A percentile compares a stretch with the other conserved stretches of the same genome.
These are phyloP conservation scores for Bipolaris cookei DNA, from an alignment of 2,329 filamentous ascomycete species.

Conservation along the genomic window DNA sequence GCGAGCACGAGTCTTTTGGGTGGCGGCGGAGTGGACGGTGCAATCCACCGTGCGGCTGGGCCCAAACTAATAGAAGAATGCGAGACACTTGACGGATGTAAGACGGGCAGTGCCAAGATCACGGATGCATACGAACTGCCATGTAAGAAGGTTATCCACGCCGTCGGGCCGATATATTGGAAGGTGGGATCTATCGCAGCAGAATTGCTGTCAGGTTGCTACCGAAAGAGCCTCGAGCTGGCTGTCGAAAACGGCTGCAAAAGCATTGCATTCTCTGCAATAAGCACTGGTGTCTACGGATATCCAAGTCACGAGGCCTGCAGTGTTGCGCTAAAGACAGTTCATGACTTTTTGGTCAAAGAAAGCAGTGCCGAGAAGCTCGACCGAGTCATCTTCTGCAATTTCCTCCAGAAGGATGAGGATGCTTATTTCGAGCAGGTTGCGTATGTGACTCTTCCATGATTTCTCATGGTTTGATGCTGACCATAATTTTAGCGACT, in stretches of 20 bases:
- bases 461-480: neutral
- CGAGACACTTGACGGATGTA: conserved; percentile 71
- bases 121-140: conserved; percentile 79
- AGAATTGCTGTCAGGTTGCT: conserved; percentile 66
- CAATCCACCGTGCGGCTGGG: conserved; percentile 86
- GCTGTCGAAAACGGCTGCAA: conserved; percentile 70
- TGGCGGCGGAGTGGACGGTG: conserved; percentile 79
- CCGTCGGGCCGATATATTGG: conserved; percentile 83
- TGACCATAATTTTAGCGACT: conserved; percentile 34
- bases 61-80: conserved; percentile 73
- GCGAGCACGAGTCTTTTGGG: conserved; percentile 80
- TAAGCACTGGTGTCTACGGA: conserved; percentile 90
- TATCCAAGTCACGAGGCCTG: conserved; percentile 81
- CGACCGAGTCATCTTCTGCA: conserved; percentile 82
- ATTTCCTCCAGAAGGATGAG: conserved; percentile 79
- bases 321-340: conserved; percentile 68
- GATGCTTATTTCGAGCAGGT: conserved; percentile 71
- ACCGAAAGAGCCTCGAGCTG: conserved; percentile 73
- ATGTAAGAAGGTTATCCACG: conserved; percentile 81
- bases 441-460: conserved; percentile 64
- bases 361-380: conserved; percentile 58
- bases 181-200: conserved; percentile 48
- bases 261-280: conserved; percentile 79
- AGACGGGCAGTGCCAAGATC: conserved; percentile 81
- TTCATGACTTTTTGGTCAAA: conserved; percentile 61